Base-by-base conservation (phyloP, 2,329 filamentous ascomycete genomes). In the Pseudocercospora vitis region DNA sequence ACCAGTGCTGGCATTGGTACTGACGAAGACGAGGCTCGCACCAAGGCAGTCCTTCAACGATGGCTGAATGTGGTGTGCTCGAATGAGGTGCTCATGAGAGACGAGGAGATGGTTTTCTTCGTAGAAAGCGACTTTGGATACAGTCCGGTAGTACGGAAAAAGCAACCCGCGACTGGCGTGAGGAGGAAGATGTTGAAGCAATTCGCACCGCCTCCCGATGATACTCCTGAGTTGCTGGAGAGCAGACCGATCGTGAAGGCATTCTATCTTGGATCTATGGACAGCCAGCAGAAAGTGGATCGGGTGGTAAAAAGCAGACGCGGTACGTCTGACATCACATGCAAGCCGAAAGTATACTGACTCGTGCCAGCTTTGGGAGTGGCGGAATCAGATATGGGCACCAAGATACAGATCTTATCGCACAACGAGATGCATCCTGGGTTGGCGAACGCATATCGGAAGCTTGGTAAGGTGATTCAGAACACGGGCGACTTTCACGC, bases 71-170 rank as follows among this genome's bases (percentile, higher is more conserved):
- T 89, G 55, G 87, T 99, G 16, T 95, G 94, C 74, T 83, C 83
- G 66, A 97, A 94, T 64, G 91, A 97, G 29, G 85, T 95, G 1
- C 81, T 99, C 6, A 95, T 96, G 78, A 84, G 88, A 58, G 94
- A 99, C 69, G 92, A 97, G 58, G 94, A 99, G 74, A 92, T 97
- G 84, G 84, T 96, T 4, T 85, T 97, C 56, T 99, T 99, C 66
- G 91, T 99, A n/a, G 94, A 99, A 74, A 96, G 90, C 69, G 94
- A 99, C 71, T 97, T 96, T 71, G 94, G 94, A 33, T 99, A 99
- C 73, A 96, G 91, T 67, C 94, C 94, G 1, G 88, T 97, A 67
- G 86, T 96, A 42, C 87, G 92, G 71, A 90, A 91, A 80, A 96
- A 95, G 78, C 94, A 99, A 72, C 94, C 94, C 18, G 94, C 94